Conservation (phyloP, 2,329 filamentous ascomycete species). For the Monilinia polystroma region DNA sequence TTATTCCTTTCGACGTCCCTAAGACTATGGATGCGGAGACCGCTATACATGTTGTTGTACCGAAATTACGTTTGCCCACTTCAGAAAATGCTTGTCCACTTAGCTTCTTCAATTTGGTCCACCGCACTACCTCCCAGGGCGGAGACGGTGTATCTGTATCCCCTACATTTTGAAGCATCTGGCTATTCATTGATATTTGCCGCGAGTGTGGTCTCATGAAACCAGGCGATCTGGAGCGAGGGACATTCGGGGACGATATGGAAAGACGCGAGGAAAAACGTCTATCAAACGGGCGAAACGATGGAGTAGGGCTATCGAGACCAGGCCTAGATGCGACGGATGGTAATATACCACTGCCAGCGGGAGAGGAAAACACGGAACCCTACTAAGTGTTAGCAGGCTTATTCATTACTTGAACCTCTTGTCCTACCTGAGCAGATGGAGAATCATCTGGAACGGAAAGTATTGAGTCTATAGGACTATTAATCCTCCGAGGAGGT, state of each 20-base stretch:
- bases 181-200: slow-evolving; percentile 74
- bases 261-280: slow-evolving; percentile 85
- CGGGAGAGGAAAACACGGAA: slow-evolving; percentile 63
- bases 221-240: slow-evolving; percentile 67
- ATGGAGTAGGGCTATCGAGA: slow-evolving; percentile 70
- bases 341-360: slow-evolving; percentile 71
- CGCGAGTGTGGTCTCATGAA: slow-evolving; percentile 76
- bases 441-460: slow-evolving; percentile 83
- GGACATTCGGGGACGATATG: slow-evolving; percentile 56
- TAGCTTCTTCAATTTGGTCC: slow-evolving; percentile 90
- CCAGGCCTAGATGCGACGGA: slow-evolving; percentile 66
- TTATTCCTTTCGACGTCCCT: slow-evolving; percentile 90
- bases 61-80: slow-evolving; percentile 87
- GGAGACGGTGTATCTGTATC: slow-evolving; percentile 71
- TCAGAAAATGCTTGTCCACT: slow-evolving; percentile 91
- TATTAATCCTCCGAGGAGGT: slow-evolving; percentile 57
- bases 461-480: slow-evolving; percentile 64
- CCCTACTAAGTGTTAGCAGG: slow-evolving; percentile 46
- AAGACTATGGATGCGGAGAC: slow-evolving; percentile 86
- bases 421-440: slow-evolving; percentile 67
- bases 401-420: not conserved
- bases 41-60: slow-evolving; percentile 82
- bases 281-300: slow-evolving; percentile 89
- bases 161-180: slow-evolving; percentile 59
- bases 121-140: slow-evolving; percentile 95